A percentile compares a stretch with the other conserved stretches of the same genome.
These are phyloP conservation scores for Cutaneotrichosporon spelunceum DNA, from an alignment of 1,284 basidiomycete species.

Conservation along the genomic window DNA sequence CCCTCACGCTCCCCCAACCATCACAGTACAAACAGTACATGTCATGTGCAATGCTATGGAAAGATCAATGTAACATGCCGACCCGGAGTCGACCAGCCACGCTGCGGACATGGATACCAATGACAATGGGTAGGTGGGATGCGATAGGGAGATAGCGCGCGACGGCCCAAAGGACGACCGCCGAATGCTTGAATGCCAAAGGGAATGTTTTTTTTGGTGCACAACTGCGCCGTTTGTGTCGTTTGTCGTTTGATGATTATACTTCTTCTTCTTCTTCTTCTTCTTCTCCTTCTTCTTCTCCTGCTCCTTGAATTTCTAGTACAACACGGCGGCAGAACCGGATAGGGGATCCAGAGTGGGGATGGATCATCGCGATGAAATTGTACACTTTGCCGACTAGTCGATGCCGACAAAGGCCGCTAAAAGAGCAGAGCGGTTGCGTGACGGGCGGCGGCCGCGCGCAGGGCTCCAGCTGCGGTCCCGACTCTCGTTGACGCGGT, in stretches of 20 bases:
- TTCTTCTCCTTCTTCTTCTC: neutral
- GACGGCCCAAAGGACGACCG: slow-evolving; percentile 1
- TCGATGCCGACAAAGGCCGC: neutral
- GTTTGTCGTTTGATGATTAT: too few species aligned
- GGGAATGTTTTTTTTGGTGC: neutral
- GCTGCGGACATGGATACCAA: slow-evolving; percentile 4
- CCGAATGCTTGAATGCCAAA: slow-evolving; percentile 2
- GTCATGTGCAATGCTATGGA: slow-evolving; percentile 8
- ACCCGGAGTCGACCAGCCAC: neutral
- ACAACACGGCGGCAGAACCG: neutral
- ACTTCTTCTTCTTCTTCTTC: neutral
- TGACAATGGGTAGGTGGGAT: slow-evolving; percentile 7
- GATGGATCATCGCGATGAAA: neutral
- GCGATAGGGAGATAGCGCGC: slow-evolving; percentile 7
- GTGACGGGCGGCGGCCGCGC: slow-evolving; percentile 17
- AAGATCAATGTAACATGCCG: neutral
- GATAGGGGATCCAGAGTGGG: neutral
- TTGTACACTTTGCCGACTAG: neutral
- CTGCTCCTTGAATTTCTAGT: neutral
- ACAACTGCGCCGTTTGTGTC: neutral
- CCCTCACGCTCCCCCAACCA: too few species aligned
- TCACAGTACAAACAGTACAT: slow-evolving; percentile 11
- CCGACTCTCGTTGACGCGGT: slow-evolving; percentile 19
- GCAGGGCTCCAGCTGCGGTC: slow-evolving; percentile 23
- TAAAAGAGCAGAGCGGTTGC: slow-evolving; percentile 12